These are phyloP conservation scores for Carex littledalei DNA, from an alignment of 176 grass and related monocot genomes.

Conservation along the genomic window DNA sequence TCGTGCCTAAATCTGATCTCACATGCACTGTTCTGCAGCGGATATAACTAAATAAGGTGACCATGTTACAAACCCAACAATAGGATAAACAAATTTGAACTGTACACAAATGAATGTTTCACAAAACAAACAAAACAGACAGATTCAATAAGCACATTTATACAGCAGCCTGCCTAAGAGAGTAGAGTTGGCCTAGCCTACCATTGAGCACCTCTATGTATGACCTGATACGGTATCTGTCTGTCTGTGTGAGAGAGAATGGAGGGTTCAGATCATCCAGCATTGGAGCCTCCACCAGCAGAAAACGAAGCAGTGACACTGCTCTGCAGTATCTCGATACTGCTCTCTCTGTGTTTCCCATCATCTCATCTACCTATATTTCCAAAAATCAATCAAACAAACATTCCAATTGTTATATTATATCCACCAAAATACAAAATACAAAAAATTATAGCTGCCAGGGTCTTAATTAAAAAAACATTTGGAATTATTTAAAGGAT, in stretches of 20 bases:
- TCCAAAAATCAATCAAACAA: constrained; percentile 10
- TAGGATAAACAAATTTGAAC: background rate
- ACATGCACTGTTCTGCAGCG: background rate
- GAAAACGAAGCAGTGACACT: constrained; percentile 62
- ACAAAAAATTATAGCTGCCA: background rate
- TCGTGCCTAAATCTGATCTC: background rate
- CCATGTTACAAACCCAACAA: constrained; percentile 14
- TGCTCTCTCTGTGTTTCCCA: constrained; percentile 50
- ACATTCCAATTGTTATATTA: constrained; percentile 1
- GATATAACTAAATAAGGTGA: background rate
- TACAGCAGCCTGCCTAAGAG: constrained; percentile 29
- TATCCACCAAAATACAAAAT: background rate
- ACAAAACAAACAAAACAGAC: background rate
- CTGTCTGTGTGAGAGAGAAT: constrained; percentile 60
- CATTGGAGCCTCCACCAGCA: constrained; percentile 63
- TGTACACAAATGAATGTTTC: constrained; percentile 36
- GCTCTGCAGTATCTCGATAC: constrained; percentile 55
- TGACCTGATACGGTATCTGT: constrained; percentile 51
- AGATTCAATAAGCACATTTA: background rate
- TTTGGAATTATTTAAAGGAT: background rate
- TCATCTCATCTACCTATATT: constrained; percentile 80
- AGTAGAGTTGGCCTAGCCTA: constrained; percentile 48
- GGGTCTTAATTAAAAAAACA: background rate
- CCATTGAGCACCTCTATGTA: constrained; percentile 81
- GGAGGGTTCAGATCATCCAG: constrained; percentile 66